Conservation (phyloP, 2,329 filamentous ascomycete species). For the Monosporascus sp. region DNA sequence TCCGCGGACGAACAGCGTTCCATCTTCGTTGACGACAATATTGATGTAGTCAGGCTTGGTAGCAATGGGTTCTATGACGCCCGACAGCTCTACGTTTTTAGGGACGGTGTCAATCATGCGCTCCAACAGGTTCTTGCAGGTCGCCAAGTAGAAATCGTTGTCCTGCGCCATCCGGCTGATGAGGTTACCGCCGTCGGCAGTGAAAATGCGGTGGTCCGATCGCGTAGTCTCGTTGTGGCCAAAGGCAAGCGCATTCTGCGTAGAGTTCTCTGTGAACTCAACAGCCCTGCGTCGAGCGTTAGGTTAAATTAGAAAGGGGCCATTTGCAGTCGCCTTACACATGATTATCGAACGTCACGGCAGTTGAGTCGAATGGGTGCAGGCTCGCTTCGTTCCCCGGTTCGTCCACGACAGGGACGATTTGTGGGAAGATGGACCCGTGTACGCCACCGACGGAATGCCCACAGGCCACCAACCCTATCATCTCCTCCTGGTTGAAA, state of each 20-base stretch:
- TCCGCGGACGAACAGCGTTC: conserved; percentile 13
- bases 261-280: conserved; percentile 20
- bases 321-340: conserved; percentile 4
- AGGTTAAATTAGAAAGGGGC: not conserved
- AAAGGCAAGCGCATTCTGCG: conserved; percentile 16
- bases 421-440: not conserved
- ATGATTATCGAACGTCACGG: conserved; percentile 14
- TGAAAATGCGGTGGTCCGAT: conserved; percentile 23
- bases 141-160: conserved; percentile 16
- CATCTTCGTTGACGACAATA: conserved; percentile 15
- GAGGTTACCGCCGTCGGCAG: conserved; percentile 21
- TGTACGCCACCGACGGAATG: conserved; percentile 17
- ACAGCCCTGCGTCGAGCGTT: not conserved
- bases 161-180: conserved; percentile 20
- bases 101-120: conserved; percentile 25
- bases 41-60: conserved; percentile 22
- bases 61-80: conserved; percentile 14
- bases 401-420: conserved; percentile 9
- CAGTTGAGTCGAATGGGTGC: conserved; percentile 14
- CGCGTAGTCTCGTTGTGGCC: conserved; percentile 20
- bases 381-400: not conserved
- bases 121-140: conserved; percentile 17
- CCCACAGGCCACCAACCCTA: conserved; percentile 21
- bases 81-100: conserved; percentile 11
- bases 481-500: conserved; percentile 20